A percentile compares a stretch with the other conserved stretches of the same genome.
phyloP scores from a whole-genome alignment of 768 basidiomycete genomes.

The Coprinellus aureogranulatus region DNA sequence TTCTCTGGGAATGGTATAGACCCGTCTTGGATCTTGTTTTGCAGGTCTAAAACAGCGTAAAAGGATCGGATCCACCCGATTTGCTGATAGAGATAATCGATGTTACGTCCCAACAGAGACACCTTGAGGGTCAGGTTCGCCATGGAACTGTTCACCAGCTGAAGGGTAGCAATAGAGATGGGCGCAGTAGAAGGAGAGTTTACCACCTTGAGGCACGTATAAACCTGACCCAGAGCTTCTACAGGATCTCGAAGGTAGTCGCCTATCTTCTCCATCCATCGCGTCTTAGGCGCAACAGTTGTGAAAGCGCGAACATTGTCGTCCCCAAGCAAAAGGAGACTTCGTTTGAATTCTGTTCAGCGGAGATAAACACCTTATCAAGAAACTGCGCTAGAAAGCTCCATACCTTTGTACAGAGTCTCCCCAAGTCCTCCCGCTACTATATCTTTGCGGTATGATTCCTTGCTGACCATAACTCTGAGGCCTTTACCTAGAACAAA shows the following conservation, averaged over 20 bases:
- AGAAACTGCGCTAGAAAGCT: background rate
- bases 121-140: conserved; percentile 47
- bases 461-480: conserved; percentile 51
- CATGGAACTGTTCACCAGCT: conserved; percentile 54
- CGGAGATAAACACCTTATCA: background rate
- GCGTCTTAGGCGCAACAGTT: background rate
- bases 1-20: conserved; percentile 29
- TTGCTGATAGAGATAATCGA: conserved; percentile 53
- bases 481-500: conserved; percentile 65
- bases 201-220: conserved; percentile 63
- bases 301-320: background rate
- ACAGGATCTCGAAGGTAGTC: conserved; percentile 53
- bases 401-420: conserved; percentile 53
- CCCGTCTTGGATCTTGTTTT: conserved; percentile 59
- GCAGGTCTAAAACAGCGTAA: conserved; percentile 60
- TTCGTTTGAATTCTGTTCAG: background rate
- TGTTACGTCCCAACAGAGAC: conserved; percentile 49
- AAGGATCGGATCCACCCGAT: conserved; percentile 54
- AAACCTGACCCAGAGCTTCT: conserved; percentile 59
- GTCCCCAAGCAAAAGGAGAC: background rate
- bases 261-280: conserved; percentile 20
- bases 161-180: conserved; percentile 60
- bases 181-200: conserved; percentile 62
- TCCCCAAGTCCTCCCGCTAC: conserved; percentile 62
- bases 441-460: conserved; percentile 68